A percentile compares a stretch with the other conserved stretches of the same genome.
Conservation (phyloP, 2,329 filamentous ascomycete species). For the Tolypocladium album region DNA sequence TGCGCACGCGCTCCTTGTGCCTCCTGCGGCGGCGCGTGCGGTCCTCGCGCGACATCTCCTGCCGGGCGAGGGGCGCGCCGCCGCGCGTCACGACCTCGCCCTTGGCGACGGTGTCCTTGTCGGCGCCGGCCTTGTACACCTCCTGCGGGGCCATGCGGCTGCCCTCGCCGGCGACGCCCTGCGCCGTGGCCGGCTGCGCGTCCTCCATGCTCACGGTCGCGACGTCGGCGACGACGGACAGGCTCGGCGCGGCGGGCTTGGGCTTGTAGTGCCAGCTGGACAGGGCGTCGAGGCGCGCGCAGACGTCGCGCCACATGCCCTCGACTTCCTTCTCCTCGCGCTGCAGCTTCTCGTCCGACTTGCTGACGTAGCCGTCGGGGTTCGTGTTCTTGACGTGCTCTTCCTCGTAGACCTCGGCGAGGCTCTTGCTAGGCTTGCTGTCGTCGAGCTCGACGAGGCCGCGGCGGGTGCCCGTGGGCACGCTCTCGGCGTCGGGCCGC, state of each 20-base stretch:
- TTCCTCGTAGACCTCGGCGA: slow-evolving; percentile 90
- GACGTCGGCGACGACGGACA: slow-evolving; percentile 82
- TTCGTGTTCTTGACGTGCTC: slow-evolving; percentile 74
- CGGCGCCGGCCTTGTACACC: slow-evolving; percentile 73
- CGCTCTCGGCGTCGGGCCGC: slow-evolving; percentile 61
- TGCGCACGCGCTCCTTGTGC: slow-evolving; percentile 76
- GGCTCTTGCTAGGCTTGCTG: slow-evolving; percentile 72
- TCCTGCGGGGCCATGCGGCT: slow-evolving; percentile 89
- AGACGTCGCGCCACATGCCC: slow-evolving; percentile 71
- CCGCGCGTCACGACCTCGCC: slow-evolving; percentile 69
- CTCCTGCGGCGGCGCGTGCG: slow-evolving; percentile 65
- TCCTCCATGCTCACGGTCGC: slow-evolving; percentile 94
- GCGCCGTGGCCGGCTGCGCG: slow-evolving; percentile 73
- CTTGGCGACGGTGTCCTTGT: slow-evolving; percentile 50
- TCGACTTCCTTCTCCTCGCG: slow-evolving; percentile 78
- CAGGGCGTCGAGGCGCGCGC: slow-evolving; percentile 72
- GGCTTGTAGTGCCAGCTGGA: slow-evolving; percentile 95
- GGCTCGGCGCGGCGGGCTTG: slow-evolving; percentile 66
- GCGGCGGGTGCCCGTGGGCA: slow-evolving; percentile 50
- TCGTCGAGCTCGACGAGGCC: slow-evolving; percentile 77
- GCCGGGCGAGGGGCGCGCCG: slow-evolving; percentile 65
- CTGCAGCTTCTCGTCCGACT: slow-evolving; percentile 69
- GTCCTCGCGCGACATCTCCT: slow-evolving; percentile 84
- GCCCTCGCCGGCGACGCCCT: slow-evolving; percentile 55
- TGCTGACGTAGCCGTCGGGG: slow-evolving; percentile 68